phyloP scores from a whole-genome alignment of 768 basidiomycete genomes.

The Lyophyllum semitale region DNA sequence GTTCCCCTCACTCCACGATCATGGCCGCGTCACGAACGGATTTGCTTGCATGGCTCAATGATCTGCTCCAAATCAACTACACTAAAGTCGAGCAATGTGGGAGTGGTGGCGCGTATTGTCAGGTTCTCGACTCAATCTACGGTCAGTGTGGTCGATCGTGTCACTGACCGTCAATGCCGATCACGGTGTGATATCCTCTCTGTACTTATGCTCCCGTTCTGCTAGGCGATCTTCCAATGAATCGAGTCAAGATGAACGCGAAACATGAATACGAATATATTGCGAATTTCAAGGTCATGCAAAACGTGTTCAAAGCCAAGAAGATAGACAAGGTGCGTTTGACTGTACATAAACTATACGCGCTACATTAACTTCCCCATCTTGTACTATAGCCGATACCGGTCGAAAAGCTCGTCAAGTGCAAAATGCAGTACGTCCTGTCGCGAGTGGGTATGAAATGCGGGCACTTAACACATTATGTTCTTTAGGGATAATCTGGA shows the following conservation, averaged over 20 bases:
- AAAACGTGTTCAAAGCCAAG: conserved; percentile 87
- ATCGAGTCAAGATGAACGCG: conserved; percentile 92
- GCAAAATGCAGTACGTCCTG: conserved; percentile 93
- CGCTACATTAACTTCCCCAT: conserved; percentile 7
- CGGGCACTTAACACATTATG: background rate
- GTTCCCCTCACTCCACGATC: conserved; percentile 14
- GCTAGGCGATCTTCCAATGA: conserved; percentile 88
- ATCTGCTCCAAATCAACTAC: conserved; percentile 87
- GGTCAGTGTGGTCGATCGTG: conserved; percentile 47
- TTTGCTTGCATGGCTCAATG: conserved; percentile 91
- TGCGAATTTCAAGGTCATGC: conserved; percentile 94
- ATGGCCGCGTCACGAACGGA: conserved; percentile 85
- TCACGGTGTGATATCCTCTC: conserved; percentile 4
- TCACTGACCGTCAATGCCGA: conserved; percentile 6
- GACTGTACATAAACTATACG: background rate
- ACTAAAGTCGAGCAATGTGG: conserved; percentile 94
- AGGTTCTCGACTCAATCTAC: conserved; percentile 93
- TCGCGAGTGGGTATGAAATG: background rate
- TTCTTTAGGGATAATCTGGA: conserved; percentile 88
- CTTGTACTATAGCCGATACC: conserved; percentile 73
- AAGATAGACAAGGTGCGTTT: conserved; percentile 89
- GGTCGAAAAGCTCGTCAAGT: conserved; percentile 93
- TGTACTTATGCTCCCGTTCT: conserved; percentile 3
- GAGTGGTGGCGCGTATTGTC: conserved; percentile 90
- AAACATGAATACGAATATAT: conserved; percentile 96